A percentile compares a stretch with the other conserved stretches of the same genome.
Evolutionary conservation across 805 yeast genomes (phyloP).

Genomic region (Candida jianshihensis): DNA sequence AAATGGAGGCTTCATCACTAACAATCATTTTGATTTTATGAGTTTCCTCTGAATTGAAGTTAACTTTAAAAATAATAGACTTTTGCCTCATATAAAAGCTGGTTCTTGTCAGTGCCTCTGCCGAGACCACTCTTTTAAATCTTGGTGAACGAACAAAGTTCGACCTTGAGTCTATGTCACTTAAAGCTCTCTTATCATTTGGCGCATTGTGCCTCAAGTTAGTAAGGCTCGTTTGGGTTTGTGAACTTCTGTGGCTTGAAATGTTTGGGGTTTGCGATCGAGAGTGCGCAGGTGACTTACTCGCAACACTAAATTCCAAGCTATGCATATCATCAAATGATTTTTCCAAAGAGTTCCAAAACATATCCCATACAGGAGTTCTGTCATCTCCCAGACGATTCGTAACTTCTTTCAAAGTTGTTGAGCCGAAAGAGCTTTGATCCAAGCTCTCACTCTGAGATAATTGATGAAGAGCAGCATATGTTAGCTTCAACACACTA

Average conservation of each 20-base stretch:
- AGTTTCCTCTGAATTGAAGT: slow-evolving; percentile 5
- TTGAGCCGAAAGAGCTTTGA: slow-evolving; percentile 12
- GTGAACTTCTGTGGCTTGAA: slow-evolving; percentile 15
- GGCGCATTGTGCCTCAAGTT: slow-evolving; percentile 17
- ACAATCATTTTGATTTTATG: slow-evolving; percentile 21
- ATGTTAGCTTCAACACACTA: slow-evolving; percentile 37
- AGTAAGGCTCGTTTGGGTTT: slow-evolving; percentile 11
- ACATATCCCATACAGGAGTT: slow-evolving; percentile 24
- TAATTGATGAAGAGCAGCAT: slow-evolving; percentile 31
- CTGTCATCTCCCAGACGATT: slow-evolving; percentile 17
- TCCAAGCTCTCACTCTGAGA: slow-evolving; percentile 21
- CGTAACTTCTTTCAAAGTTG: slow-evolving; percentile 18
- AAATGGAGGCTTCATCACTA: slow-evolving; percentile 12
- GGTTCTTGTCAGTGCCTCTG: slow-evolving; percentile 18
- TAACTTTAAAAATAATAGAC: slow-evolving; percentile 17
- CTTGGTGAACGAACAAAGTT: too few relatives aligned
- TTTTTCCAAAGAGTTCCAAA: slow-evolving; percentile 26
- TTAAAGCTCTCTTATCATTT: slow-evolving; percentile 9
- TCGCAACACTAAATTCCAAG: slow-evolving; percentile 17
- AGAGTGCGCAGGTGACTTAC: slow-evolving; percentile 17
- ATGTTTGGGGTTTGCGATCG: slow-evolving; percentile 18
- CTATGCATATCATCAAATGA: slow-evolving; percentile 22
- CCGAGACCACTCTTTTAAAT: slow-evolving; percentile 13
- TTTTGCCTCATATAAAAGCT: slow-evolving; percentile 15
- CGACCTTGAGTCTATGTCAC: slow-evolving; percentile 5